A percentile compares a stretch with the other conserved stretches of the same genome.
Conservation (phyloP, 306 rosid species). For the Hippophae tibetana region DNA sequence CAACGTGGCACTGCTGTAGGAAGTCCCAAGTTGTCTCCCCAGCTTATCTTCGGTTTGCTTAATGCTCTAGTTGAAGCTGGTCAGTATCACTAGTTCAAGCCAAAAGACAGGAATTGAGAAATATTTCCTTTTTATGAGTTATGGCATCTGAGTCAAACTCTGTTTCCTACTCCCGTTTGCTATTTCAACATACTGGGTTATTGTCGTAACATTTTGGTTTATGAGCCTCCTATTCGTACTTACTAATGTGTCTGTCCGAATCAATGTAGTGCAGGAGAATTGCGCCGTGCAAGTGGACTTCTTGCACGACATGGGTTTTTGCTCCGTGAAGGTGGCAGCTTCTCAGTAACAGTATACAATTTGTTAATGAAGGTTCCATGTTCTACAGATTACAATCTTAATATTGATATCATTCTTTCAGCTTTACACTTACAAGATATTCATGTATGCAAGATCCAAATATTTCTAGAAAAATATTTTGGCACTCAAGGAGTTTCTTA, state of each 20-base stretch:
- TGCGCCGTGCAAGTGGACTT: slow-evolving; percentile 81
- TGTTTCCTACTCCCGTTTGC: background rate
- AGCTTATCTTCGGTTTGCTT: slow-evolving; percentile 55
- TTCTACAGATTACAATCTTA: slow-evolving; percentile 3
- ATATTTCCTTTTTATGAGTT: background rate
- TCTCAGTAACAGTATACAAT: slow-evolving; percentile 56
- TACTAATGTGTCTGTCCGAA: slow-evolving; percentile 30
- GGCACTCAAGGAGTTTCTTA: slow-evolving; percentile 3
- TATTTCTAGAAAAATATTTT: background rate
- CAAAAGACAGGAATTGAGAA: background rate
- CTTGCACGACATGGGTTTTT: slow-evolving; percentile 69
- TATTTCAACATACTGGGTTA: background rate
- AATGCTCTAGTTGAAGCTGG: slow-evolving; percentile 59
- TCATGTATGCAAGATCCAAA: background rate
- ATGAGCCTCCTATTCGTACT: slow-evolving; percentile 12
- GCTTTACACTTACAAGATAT: slow-evolving; percentile 2
- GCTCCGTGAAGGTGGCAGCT: slow-evolving; percentile 56
- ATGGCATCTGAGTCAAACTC: background rate
- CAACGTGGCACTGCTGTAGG: slow-evolving; percentile 55
- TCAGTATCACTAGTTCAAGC: slow-evolving; percentile 8
- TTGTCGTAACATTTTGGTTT: background rate
- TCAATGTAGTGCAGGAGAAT: slow-evolving; percentile 75
- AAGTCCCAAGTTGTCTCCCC: slow-evolving; percentile 53
- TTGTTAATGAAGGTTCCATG: slow-evolving; percentile 62
- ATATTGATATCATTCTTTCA: background rate